These are phyloP conservation scores for Senna tora DNA, from an alignment of 306 rosid species.

Conservation along the genomic window DNA sequence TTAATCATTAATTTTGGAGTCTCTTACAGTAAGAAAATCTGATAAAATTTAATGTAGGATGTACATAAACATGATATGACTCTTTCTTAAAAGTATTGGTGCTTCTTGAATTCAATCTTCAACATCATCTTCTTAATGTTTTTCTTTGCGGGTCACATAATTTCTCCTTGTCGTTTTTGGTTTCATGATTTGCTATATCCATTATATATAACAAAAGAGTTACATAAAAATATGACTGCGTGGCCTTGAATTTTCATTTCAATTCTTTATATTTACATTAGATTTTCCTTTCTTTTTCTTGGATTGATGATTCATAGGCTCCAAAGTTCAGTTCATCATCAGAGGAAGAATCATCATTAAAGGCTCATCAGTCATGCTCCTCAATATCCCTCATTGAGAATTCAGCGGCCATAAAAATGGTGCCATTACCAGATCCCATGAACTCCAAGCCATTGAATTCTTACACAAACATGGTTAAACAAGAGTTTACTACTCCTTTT, in stretches of 20 bases:
- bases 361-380: slow-evolving; percentile 43
- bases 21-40: too few species aligned
- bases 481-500: slow-evolving; percentile 38
- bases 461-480: slow-evolving; percentile 37
- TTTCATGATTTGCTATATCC: background rate
- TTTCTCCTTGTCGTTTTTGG: too few species aligned
- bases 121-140: too few species aligned
- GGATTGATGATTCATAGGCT: slow-evolving; percentile 42
- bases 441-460: slow-evolving; percentile 42
- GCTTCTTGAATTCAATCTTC: too few species aligned
- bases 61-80: too few species aligned
- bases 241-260: background rate
- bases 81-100: too few species aligned
- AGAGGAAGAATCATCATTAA: slow-evolving; percentile 66
- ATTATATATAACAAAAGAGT: too few species aligned
- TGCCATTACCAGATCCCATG: slow-evolving; percentile 59
- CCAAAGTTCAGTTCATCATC: slow-evolving; percentile 60
- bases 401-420: slow-evolving; percentile 54
- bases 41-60: too few species aligned
- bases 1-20: too few species aligned
- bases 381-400: slow-evolving; percentile 42
- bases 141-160: too few species aligned
- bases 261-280: background rate
- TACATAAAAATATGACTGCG: background rate
- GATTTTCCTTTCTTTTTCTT: background rate